phyloP scores from a whole-genome alignment of 169 alveolate species.

The Cryptosporidium ryanae region DNA sequence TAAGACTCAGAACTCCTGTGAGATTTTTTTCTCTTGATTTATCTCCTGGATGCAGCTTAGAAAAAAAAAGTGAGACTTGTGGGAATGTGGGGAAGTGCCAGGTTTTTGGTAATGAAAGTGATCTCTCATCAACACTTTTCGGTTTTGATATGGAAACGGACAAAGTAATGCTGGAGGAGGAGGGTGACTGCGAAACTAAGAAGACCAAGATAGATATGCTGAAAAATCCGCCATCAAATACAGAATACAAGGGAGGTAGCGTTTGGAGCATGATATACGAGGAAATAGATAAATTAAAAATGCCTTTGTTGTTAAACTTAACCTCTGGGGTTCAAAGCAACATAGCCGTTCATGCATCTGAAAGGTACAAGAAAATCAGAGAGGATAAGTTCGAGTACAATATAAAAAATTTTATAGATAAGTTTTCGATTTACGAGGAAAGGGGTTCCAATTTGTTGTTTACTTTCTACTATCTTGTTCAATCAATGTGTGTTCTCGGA shows the following conservation, averaged over 20 bases:
- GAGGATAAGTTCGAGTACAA: constrained; percentile 37
- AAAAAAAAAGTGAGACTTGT: constrained; percentile 16
- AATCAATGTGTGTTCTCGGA: constrained; percentile 41
- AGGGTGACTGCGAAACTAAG: constrained; percentile 8
- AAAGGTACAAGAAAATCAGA: constrained; percentile 33
- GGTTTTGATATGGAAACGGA: constrained; percentile 36
- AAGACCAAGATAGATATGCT: constrained; percentile 54
- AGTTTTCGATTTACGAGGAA: constrained; percentile 46
- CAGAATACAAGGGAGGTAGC: constrained; percentile 53
- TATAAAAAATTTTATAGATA: constrained; percentile 49
- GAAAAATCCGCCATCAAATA: constrained; percentile 63
- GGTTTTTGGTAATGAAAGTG: constrained; percentile 58
- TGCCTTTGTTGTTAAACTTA: constrained; percentile 19
- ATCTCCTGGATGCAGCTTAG: constrained; percentile 17
- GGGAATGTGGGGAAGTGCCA: constrained; percentile 50
- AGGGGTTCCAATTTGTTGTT: constrained; percentile 41
- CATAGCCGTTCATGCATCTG: constrained; percentile 71
- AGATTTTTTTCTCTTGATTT: constrained; percentile 44
- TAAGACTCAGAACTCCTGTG: constrained; percentile 21
- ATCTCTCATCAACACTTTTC: constrained; percentile 52
- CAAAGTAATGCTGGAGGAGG: background rate
- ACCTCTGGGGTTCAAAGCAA: constrained; percentile 66
- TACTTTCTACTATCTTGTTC: constrained; percentile 52
- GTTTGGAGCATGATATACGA: constrained; percentile 42
- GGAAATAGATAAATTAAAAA: constrained; percentile 25